Evolutionary conservation across 345 rosid species (phyloP), one percentile per base, ranked within the genome.

Genomic region (Brassica rapa): DNA sequence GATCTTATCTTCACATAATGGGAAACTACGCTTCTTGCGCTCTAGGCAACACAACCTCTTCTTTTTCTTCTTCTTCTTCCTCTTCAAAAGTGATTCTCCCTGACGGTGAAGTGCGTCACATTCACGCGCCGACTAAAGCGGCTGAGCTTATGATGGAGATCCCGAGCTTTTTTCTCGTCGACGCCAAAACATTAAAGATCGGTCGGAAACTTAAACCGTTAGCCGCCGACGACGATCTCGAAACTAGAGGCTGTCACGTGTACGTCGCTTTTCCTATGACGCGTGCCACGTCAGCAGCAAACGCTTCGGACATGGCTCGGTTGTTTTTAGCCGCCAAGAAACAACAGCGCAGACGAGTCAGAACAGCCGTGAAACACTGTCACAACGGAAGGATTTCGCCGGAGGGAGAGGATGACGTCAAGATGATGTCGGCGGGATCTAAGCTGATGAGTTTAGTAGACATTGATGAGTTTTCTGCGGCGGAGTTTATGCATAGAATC

Each of bases 121-220:
- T 94, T 66, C 71, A 84, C 46, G 82, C 73, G 6, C 91, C 90
- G 8, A 79, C 73, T 55, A 92, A 87, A 68, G 98, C 94, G 0
- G 98, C 95, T 0, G 98, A 94, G 86, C 78, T 92, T 43, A 94
- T 94, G 98, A 69, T 94, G 16, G 98, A 94, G 80, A 86, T 82
- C 1, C 98, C 98, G 0, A 91, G 83, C 62, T 88, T 78, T 87
- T 94, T 94, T 87, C 75, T 94, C 6, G 85, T 86, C 0, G 89
- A 92, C 72, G 75, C 95, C 0, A 85, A 78, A 24, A 89, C 97
- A 2, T 90, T 94, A 14, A 88, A 85, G 37, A 72, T 86, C 19
- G 97, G 92, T 4, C 74, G 89, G 75, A 82, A 92, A 62, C 84
- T 94, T 64, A 82, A 86, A 1, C 87, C 98, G 0, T 90, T 94